Evolutionary conservation across 306 rosid genomes (phyloP), one percentile per base, ranked within the genome.

Genomic region (Fragaria nilgerrensis): DNA sequence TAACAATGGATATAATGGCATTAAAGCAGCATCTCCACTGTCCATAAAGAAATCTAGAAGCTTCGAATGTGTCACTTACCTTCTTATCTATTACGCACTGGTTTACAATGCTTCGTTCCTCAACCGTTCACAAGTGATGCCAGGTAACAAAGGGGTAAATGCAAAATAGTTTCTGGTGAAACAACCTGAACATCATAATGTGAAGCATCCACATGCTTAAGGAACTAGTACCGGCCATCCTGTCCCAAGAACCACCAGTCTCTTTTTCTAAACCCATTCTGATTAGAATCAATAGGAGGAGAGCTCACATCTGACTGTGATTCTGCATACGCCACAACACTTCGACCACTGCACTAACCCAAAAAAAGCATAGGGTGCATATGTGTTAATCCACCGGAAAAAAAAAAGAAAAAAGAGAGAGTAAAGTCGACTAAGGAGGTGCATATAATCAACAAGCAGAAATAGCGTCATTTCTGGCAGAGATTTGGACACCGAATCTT

Each of bases 181-280:
- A 95, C 88, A 82, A 95, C 96, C 81, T 88, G 92, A 71, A 90
- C 84, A 75, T 95, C 97, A 80, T 89, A 95, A 49, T 74, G 44
- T 19, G 96, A 84, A 83, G 96, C 85, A 87, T 95, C 98, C 81
- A 92, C 80, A 77, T 84, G 85, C 90, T 90, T 95, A 55, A 95
- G 90, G 82, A 90, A 86, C 98, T 92, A 78, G 93, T 90, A 77
- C 92, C 97, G 72, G 92, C 98, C 98, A 95, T 77, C 98, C 98
- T 67, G 98, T 92, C 84, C 98, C 98, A 78, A 95, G 98, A 77
- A 95, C 98, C 86, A 92, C 80, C 23, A 95, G 91, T 86, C 75
- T 95, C 92, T 92, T 87, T 79, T 87, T 90, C 68, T 47, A 78
- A 37, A 72, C 75, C 49, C 88, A 50, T 22, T 45, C 65, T 78